A percentile compares a stretch with the other conserved stretches of the same genome.
Evolutionary conservation across 2,329 filamentous ascomycete genomes (phyloP).

Genomic region (Nemania sp.): DNA sequence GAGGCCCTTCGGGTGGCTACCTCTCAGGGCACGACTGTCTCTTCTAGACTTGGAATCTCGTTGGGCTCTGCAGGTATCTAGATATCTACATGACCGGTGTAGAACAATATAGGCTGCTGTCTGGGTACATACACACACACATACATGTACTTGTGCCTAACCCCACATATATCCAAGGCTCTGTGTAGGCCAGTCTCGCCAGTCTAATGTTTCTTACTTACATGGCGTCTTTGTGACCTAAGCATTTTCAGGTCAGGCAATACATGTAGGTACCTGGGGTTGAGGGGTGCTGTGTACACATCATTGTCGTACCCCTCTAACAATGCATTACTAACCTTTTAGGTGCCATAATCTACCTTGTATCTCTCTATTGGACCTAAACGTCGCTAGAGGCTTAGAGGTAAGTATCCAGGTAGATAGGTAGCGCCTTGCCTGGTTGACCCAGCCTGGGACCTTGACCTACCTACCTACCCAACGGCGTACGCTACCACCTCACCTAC

Average conservation of each 20-base stretch:
- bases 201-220: constrained; percentile 5
- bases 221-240: constrained; percentile 32
- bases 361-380: neutral
- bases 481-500: constrained; percentile 34
- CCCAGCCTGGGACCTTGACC: constrained; percentile 12
- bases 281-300: neutral
- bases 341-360: neutral
- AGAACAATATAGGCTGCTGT: neutral
- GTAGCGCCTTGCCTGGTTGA: constrained; percentile 28
- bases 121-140: neutral
- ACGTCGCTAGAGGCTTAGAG: neutral
- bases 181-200: neutral
- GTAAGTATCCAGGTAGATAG: constrained; percentile 23
- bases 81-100: constrained; percentile 1
- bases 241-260: constrained; percentile 2
- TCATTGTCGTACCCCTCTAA: constrained; percentile 17
- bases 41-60: neutral
- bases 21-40: neutral
- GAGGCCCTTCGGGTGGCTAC: constrained; percentile 2
- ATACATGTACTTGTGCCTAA: constrained; percentile 28
- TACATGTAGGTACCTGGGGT: neutral
- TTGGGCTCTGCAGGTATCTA: neutral
- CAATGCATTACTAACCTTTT: constrained; percentile 1
- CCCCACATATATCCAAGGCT: neutral
- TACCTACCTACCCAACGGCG: constrained; percentile 12